Evolutionary conservation across 495 filamentous ascomycete genomes (phyloP).

Genomic region (Echria macrotheca): DNA sequence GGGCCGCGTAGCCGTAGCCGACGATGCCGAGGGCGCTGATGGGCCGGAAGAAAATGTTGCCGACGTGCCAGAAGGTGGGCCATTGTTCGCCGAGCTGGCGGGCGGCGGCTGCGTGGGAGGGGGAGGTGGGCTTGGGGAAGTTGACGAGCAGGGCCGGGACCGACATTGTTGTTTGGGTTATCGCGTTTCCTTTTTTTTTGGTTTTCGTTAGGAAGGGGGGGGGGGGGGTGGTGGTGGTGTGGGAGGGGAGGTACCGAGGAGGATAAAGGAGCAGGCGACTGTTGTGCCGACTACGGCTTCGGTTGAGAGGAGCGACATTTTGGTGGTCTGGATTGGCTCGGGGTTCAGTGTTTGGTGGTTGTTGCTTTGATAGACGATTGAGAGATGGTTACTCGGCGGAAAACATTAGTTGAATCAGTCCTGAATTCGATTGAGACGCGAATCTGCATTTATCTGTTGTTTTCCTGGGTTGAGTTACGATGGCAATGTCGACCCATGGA

Average conservation of each 20-base stretch:
- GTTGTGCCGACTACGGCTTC: slow-evolving; percentile 32
- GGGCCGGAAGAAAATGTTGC: slow-evolving; percentile 45
- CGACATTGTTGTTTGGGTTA: slow-evolving; percentile 49
- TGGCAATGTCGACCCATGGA: too few species aligned
- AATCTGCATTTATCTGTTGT: too few species aligned
- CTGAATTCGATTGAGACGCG: too few species aligned
- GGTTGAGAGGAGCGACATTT: slow-evolving; percentile 13
- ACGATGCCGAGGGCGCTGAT: slow-evolving; percentile 43
- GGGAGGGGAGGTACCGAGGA: slow-evolving; percentile 30
- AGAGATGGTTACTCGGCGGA: neutral
- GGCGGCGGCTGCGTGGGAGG: slow-evolving; percentile 33
- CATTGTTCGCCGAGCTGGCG: slow-evolving; percentile 41
- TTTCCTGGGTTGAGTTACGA: too few species aligned
- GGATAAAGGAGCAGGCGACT: slow-evolving; percentile 41
- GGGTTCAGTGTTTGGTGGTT: neutral
- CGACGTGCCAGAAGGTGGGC: slow-evolving; percentile 43
- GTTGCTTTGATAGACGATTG: neutral
- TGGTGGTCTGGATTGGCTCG: too few species aligned
- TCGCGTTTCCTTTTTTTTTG: slow-evolving; percentile 49
- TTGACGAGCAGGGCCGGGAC: slow-evolving; percentile 43
- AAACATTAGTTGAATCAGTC: neutral
- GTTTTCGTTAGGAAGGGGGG: too few species aligned
- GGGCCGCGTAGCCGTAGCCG: slow-evolving; percentile 34
- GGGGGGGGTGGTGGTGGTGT: neutral
- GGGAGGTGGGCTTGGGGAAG: slow-evolving; percentile 38